Conservation (phyloP, 257 asterid genomes). For the Solanum rostratum region DNA sequence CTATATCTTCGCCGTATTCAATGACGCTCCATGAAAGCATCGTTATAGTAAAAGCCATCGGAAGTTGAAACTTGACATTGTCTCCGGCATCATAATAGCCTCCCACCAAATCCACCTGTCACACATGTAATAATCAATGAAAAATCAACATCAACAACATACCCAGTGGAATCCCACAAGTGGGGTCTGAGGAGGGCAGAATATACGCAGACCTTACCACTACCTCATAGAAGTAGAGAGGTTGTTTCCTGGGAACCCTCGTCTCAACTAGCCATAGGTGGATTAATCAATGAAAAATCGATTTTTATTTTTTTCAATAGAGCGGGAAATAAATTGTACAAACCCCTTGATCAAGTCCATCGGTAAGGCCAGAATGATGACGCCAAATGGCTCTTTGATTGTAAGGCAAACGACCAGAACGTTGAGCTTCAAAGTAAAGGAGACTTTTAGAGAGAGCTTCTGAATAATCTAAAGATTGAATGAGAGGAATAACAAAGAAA, state of each 20-base stretch:
- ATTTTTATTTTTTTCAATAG: neutral
- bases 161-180: too few relatives aligned
- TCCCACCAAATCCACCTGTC: slow-evolving; percentile 83
- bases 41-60: slow-evolving; percentile 82
- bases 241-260: too few relatives aligned
- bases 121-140: too few relatives aligned
- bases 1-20: slow-evolving; percentile 37
- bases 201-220: too few relatives aligned
- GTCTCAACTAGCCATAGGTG: too few relatives aligned
- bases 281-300: too few relatives aligned
- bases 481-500: slow-evolving; percentile 1
- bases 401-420: slow-evolving; percentile 88
- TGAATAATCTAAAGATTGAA: slow-evolving; percentile 31
- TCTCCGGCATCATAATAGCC: slow-evolving; percentile 94
- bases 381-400: slow-evolving; percentile 80
- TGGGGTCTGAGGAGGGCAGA: too few relatives aligned
- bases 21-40: slow-evolving; percentile 74
- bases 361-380: slow-evolving; percentile 87
- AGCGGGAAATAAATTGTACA: neutral
- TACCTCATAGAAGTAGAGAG: too few relatives aligned
- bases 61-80: slow-evolving; percentile 79
- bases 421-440: slow-evolving; percentile 86
- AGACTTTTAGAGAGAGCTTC: slow-evolving; percentile 83
- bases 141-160: too few relatives aligned
- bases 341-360: slow-evolving; percentile 92